These are phyloP conservation scores for Filosporella fistucella DNA, from an alignment of 495 filamentous ascomycete species.

Conservation along the genomic window DNA sequence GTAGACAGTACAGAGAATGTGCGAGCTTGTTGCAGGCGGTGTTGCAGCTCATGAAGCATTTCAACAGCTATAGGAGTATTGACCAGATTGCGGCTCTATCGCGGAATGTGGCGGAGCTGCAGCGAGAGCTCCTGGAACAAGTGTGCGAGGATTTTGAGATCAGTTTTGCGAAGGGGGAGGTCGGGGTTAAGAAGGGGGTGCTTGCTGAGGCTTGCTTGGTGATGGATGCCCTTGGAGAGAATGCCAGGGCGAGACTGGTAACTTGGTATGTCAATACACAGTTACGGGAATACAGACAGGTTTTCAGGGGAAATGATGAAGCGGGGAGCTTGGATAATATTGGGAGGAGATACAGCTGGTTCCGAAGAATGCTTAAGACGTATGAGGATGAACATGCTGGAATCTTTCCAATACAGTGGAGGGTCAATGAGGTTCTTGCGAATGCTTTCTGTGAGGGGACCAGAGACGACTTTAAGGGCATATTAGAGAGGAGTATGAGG, in stretches of 20 bases:
- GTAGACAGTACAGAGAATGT: conserved; percentile 93
- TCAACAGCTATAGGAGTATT: conserved; percentile 96
- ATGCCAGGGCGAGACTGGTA: conserved; percentile 74
- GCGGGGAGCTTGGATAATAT: conserved; percentile 97
- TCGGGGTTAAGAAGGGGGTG: conserved; percentile 61
- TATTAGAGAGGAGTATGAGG: conserved; percentile 81
- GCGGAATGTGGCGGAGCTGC: conserved; percentile 89
- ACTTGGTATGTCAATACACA: conserved; percentile 99
- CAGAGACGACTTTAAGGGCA: conserved; percentile 89
- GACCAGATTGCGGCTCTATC: conserved; percentile 95
- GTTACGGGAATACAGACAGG: conserved; percentile 89
- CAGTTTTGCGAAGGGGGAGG: conserved; percentile 86
- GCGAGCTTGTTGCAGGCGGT: conserved; percentile 93
- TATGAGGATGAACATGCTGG: conserved; percentile 90
- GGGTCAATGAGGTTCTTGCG: conserved; percentile 84
- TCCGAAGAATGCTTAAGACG: conserved; percentile 89
- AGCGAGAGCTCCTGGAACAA: conserved; percentile 91
- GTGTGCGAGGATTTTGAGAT: conserved; percentile 98
- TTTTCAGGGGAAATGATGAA: conserved; percentile 92
- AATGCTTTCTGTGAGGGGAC: conserved; percentile 94
- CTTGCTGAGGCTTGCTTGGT: conserved; percentile 86
- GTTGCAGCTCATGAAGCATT: conserved; percentile 96
- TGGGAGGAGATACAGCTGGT: conserved; percentile 91
- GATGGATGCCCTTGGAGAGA: conserved; percentile 92
- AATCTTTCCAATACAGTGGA: conserved; percentile 87